Evolutionary conservation across 2,329 filamentous ascomycete species (phyloP), one percentile per base, ranked within the genome.

Genomic region (Tricladium varicosporioides): DNA sequence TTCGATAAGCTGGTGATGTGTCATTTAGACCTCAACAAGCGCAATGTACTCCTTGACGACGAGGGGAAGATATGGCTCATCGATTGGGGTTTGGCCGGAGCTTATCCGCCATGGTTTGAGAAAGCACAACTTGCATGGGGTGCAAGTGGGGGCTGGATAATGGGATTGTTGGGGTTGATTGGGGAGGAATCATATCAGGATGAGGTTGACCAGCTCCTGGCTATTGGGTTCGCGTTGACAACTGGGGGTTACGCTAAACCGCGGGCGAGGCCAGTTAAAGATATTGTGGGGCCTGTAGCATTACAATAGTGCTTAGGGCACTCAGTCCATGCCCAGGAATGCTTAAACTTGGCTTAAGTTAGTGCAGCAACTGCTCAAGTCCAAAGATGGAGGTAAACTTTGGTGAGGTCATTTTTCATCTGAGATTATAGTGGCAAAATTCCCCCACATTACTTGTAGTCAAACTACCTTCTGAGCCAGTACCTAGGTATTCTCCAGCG

Each of bases 61-160:
- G 18, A n/a, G 31, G 48, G 57, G 11, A 58, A 62, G 13, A 46
- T 58, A 31, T 62, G 54, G 57, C 52, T 62, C 15, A 58, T 62
- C 43, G 60, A 62, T 47, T 58, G 55, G 51, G 57, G 22, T 10
- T 53, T 50, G n/a, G 51, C 58, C 3, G 55, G 55, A 19, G 57
- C 52, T 47, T 61, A 61, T 58, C 60, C 60, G n/a, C 48, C 57
- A 27, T 57, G 51, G 43, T 61, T 60, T 32, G 54, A 61, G 42
- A 48, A 56, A 27, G 56, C 45, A 48, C 18, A 32, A 36, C 18
- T 40, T 14, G 27, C 13, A 22, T 49, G 47, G 32, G 36, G 36
- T 19, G 11, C 36, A 18, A 9, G 8, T 45, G 9, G 7, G 42
- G 15, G 42, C 15, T 45, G 42, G 42, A n/a, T 9, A 9, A 5